Evolutionary conservation across 2,329 filamentous ascomycete genomes (phyloP).

Genomic region (Fusarium nodosum): DNA sequence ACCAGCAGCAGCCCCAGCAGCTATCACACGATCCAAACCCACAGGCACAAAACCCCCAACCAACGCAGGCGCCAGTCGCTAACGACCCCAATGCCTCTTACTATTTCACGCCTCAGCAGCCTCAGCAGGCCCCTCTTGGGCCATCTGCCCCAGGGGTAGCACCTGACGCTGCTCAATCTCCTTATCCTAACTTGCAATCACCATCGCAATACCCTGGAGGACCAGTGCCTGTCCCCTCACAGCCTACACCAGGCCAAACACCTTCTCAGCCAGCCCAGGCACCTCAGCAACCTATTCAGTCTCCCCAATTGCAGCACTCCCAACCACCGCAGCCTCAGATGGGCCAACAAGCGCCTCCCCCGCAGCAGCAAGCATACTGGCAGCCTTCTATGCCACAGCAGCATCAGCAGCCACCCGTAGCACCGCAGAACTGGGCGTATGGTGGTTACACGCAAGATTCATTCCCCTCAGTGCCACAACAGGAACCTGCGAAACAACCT

Average conservation of each 20-base stretch:
- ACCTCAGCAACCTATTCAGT: constrained; percentile 48
- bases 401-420: constrained; percentile 50
- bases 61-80: constrained; percentile 48
- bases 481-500: constrained; percentile 59
- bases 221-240: constrained; percentile 55
- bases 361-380: constrained; percentile 56
- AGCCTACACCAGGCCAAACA: constrained; percentile 52
- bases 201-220: constrained; percentile 61
- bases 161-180: constrained; percentile 61
- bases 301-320: constrained; percentile 43
- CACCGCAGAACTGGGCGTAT: constrained; percentile 62
- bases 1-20: constrained; percentile 46
- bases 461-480: constrained; percentile 73
- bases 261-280: constrained; percentile 49
- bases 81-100: constrained; percentile 69
- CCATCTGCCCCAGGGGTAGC: constrained; percentile 57
- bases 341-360: constrained; percentile 50
- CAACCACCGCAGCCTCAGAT: constrained; percentile 50
- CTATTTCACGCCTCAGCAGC: constrained; percentile 66
- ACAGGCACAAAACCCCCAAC: constrained; percentile 51
- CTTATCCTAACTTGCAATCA: constrained; percentile 67
- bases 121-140: constrained; percentile 54
- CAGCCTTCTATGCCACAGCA: constrained; percentile 54
- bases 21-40: constrained; percentile 47
- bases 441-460: constrained; percentile 68